Percentiles rank a stretch among this genome's conserved stretches.
These are phyloP conservation scores for Hymenoscyphus salicellus DNA, from an alignment of 2,329 filamentous ascomycete species.

Conservation along the genomic window DNA sequence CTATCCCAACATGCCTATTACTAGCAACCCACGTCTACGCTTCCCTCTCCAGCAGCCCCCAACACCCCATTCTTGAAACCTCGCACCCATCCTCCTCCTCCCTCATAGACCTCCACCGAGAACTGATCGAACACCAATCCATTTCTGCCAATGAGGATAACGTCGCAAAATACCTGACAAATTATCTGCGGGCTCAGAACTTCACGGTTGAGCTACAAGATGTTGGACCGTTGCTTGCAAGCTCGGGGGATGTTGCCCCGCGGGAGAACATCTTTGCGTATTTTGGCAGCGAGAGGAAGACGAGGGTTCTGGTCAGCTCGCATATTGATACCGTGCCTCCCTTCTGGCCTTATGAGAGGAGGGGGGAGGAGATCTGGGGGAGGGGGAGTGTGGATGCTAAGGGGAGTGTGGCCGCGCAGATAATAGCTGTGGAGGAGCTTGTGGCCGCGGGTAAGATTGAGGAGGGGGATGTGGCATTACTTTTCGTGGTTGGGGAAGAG, in stretches of 20 bases:
- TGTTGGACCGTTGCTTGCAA: constrained; percentile 32
- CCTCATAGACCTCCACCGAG: constrained; percentile 59
- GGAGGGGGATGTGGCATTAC: constrained; percentile 54
- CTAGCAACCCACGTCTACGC: constrained; percentile 3
- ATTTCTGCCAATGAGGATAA: constrained; percentile 59
- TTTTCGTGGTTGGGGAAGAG: constrained; percentile 82
- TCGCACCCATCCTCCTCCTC: constrained; percentile 9
- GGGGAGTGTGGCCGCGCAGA: constrained; percentile 68
- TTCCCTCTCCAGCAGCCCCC: background rate
- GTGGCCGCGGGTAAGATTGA: constrained; percentile 41
- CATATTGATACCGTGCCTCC: constrained; percentile 65
- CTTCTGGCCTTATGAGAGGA: constrained; percentile 42
- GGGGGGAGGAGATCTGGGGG: constrained; percentile 57
- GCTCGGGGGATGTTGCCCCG: background rate
- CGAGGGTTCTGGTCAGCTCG: constrained; percentile 53
- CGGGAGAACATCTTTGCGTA: constrained; percentile 63
- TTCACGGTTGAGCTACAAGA: constrained; percentile 62
- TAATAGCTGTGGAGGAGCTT: constrained; percentile 62
- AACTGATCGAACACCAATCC: constrained; percentile 61
- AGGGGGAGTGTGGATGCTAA: constrained; percentile 74
- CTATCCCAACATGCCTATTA: background rate
- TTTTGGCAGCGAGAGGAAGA: constrained; percentile 45
- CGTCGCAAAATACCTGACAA: constrained; percentile 56
- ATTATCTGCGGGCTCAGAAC: constrained; percentile 53
- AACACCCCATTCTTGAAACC: constrained; percentile 18